Evolutionary conservation across 2,329 filamentous ascomycete species (phyloP), one percentile per base, ranked within the genome.

Genomic region (Neospermospora avenae): DNA sequence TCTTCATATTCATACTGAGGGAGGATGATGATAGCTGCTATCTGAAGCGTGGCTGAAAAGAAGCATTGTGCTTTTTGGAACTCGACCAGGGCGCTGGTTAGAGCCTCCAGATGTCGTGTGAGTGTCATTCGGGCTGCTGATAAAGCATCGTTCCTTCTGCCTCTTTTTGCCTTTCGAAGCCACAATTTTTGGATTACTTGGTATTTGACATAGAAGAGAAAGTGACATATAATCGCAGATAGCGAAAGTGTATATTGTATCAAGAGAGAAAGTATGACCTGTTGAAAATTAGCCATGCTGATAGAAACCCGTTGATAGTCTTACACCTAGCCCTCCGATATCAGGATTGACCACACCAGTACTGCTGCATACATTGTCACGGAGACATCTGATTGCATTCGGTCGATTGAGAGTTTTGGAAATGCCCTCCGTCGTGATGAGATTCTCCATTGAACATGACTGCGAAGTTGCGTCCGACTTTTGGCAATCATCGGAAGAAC

Each of bases 61-160:
- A 60, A 63, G 18, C 51, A 63, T 54, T 60, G 58, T 11, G 61
- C 35, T 53, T 63, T 63, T 49, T 63, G 61, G 22, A 60, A 63
- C 35, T 63, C 61, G n/a, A 59, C 53, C 3, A 60, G 41, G 4
- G 51, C 51, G 20, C 44, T 56, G 10, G 44, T 55, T 16, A 63
- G 55, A 5, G 55, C 31, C 37, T 39, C 25, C 6, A 62, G 34
- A 22, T 61, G 59, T 4, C 31, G 25, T 3, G n/a, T 54, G 4
- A 35, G 3, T 7, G 6, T 42, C 14, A 24, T 45, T 22, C 53
- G 34, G 4, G 42, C 46, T 18, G 35, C 16, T 16, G 18, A 28
- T 25, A 49, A 14, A 18, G 7, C 7, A 11, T 57, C 55, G 20
- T 44, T 11, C 13, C 13, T 34, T 16, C 34, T 48, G 20, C 10